Base-by-base conservation (phyloP, 179 eudicot genomes). In the Actinidia arguta region DNA sequence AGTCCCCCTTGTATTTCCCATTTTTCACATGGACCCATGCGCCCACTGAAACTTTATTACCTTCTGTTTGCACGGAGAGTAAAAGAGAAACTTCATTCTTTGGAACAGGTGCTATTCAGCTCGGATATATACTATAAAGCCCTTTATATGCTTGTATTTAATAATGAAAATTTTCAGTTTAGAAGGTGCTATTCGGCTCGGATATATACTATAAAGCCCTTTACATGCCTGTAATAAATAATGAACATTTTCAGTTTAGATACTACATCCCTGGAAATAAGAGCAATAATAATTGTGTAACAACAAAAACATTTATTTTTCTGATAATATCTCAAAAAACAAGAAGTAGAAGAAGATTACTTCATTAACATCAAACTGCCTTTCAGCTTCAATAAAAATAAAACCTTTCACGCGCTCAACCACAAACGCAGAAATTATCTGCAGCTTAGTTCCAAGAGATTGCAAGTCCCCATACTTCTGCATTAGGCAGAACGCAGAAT, bases 11-110 rank as follows among this genome's bases (percentile, higher is more conserved):
- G 75, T 97, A 95, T 56, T 78, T 92, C 78, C 99, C 99, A 84
- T 80, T 92, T 88, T 95, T 95, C 73, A 95, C 93, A 67, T 98
- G 95, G 39, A 92, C 97, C 98, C 99, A 97, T 68, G 92, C 88
- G 73, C 94, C 98, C 62, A 82, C 89, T 72, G 86, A 80, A 76
- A 97, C 91, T 83, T 89, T 95, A 87, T 80, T 83, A 63, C 76
- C 78, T 78, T 89, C 92, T 88, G 80, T 92, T 85, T 88, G 90
- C 54, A 91, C 93, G 78, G 93, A 81, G 74, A 94, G 84, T 58
- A 94, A 79, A 83, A 90, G 92, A 80, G 93, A 84, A 78, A 92
- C 84, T 85, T 97, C 99, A 87, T 89, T 90, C 42, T 76, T 74
- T 17, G 98, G 92, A 59, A 97, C 94, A 82, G 79, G 85, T 20